Evolutionary conservation across 2,329 filamentous ascomycete genomes (phyloP).

Genomic region (Knoxdaviesia proteae): DNA sequence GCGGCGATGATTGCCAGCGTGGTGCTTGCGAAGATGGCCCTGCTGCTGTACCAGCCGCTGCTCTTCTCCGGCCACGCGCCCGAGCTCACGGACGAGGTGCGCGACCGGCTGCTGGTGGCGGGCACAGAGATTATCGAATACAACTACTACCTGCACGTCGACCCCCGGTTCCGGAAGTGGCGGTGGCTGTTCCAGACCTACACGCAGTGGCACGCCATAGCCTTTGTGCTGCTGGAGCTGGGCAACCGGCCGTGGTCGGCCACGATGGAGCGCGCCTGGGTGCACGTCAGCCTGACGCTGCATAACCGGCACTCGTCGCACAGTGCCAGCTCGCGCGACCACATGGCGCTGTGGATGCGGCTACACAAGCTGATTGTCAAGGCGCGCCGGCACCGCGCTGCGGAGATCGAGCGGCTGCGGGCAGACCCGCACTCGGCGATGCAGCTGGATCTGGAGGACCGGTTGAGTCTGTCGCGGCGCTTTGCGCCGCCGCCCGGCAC

Average conservation of each 20-base stretch:
- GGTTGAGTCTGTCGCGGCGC: slow-evolving; percentile 20
- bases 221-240: slow-evolving; percentile 25
- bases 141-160: slow-evolving; percentile 41
- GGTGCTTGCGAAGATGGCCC: slow-evolving; percentile 58
- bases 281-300: slow-evolving; percentile 18
- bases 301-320: slow-evolving; percentile 20
- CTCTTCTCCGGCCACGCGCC: slow-evolving; percentile 37
- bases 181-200: slow-evolving; percentile 29
- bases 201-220: slow-evolving; percentile 28
- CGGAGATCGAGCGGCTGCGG: slow-evolving; percentile 27
- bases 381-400: slow-evolving; percentile 27
- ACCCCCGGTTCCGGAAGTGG: slow-evolving; percentile 25
- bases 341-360: slow-evolving; percentile 29
- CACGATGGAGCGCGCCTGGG: slow-evolving; percentile 28
- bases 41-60: slow-evolving; percentile 57
- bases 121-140: slow-evolving; percentile 57
- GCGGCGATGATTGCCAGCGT: slow-evolving; percentile 46
- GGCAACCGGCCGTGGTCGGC: slow-evolving; percentile 26
- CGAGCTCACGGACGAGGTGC: slow-evolving; percentile 37
- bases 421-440: slow-evolving; percentile 25
- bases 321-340: slow-evolving; percentile 21
- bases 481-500: slow-evolving; percentile 26
- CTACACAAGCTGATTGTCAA: slow-evolving; percentile 32
- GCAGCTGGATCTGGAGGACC: slow-evolving; percentile 27
- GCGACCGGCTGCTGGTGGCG: slow-evolving; percentile 48